Base-by-base conservation (phyloP, 805 yeast species). In the Schizosaccharomyces japonicus region DNA sequence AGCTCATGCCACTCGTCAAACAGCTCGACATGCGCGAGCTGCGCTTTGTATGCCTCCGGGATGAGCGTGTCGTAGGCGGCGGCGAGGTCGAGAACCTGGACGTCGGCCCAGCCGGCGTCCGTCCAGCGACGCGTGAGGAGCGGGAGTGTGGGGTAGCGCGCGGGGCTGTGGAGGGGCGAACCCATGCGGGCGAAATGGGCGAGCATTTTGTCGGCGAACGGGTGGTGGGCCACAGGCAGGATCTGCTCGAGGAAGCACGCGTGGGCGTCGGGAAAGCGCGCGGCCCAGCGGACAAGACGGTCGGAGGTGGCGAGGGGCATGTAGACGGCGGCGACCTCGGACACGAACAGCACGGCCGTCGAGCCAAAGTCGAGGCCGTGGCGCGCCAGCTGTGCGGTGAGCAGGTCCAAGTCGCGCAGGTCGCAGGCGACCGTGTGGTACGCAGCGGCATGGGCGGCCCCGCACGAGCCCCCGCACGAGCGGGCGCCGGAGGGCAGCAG, bases 1-100 rank as follows among this genome's bases (percentile, higher is more conserved):
- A 80, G 80, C 59, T 80, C 93, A 60, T 80, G 93, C 73, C 80
- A 71, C 60, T 81, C 93, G 58, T 81, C 93, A 59, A 80, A 81
- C 2, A 72, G 71, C 57, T 80, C 92, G 19, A 78, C 65, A 0
- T 56, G 44, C 15, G 64, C 65, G 6, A 81, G 67, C 36, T 60
- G 57, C 0, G 48, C 40, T 53, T 70, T 72, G 4, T 62, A 56
- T 1, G 62, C 63, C 2, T 51, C 51, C 3, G 66, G 58, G 1
- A 76, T 61, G 19, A 61, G 52, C 27, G 23, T 19, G 11, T 56
- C 56, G 92, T 92, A 81, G 52, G 71, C 69, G 29, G 70, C 70
- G 48, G 69, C 64, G 53, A 81, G 61, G 55, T 78, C 73, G 1
- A 68, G 69, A n/a, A 56, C 51, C 5, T 25, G 28, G 8, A 55